phyloP scores from a whole-genome alignment of 2,329 filamentous ascomycete genomes.

The Sclerotinia subarctica region DNA sequence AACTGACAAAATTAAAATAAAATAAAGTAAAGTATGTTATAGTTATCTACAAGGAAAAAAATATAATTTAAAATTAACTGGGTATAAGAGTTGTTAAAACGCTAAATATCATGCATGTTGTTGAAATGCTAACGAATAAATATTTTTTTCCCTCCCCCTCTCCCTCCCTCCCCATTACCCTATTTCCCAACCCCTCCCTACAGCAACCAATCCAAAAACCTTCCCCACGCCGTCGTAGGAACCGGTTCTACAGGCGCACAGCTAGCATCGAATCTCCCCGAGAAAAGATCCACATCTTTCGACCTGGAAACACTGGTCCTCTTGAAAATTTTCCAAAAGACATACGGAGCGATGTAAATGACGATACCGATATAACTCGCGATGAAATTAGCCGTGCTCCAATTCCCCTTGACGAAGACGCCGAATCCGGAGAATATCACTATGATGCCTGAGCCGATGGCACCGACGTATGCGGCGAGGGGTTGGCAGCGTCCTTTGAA shows the following conservation, averaged over 20 bases:
- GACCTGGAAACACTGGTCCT: constrained; percentile 44
- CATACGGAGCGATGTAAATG: constrained; percentile 43
- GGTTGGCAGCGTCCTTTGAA: constrained; percentile 55
- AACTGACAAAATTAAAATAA: no score
- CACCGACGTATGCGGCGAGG: constrained; percentile 47
- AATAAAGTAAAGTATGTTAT: no score
- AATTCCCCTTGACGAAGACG: constrained; percentile 59
- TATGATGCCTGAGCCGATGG: constrained; percentile 41
- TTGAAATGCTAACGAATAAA: background rate
- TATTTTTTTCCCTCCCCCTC: background rate
- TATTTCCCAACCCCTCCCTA: no score
- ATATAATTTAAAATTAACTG: background rate
- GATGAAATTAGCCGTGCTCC: constrained; percentile 56
- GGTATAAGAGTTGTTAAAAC: constrained; percentile 10
- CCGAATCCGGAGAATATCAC: constrained; percentile 69
- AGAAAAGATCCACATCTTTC: constrained; percentile 33
- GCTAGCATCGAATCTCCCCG: constrained; percentile 2
- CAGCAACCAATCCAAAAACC: constrained; percentile 10
- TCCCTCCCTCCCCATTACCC: no score
- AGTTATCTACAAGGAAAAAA: no score
- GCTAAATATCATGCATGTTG: constrained; percentile 2
- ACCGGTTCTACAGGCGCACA: constrained; percentile 7
- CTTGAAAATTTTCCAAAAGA: constrained; percentile 54
- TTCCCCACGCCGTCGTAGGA: constrained; percentile 12
- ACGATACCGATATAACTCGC: constrained; percentile 56